Evolutionary conservation across 2,329 filamentous ascomycete genomes (phyloP).

Genomic region (Sarocladium oryzae): DNA sequence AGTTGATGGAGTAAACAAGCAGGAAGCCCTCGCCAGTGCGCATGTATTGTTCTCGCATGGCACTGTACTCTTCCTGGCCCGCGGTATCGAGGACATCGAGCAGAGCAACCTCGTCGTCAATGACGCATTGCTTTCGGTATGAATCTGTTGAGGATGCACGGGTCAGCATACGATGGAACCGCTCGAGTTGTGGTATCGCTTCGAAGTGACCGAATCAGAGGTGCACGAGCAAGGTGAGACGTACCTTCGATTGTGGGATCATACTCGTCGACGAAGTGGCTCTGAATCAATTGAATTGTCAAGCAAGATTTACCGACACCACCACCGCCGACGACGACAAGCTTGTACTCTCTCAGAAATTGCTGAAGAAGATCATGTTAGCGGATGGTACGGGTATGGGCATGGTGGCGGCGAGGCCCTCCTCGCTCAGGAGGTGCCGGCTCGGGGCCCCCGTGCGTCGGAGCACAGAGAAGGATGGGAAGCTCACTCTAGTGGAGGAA

Average conservation of each 20-base stretch:
- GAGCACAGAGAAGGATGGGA: background rate
- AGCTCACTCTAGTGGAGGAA: constrained; percentile 7
- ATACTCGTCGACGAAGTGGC: constrained; percentile 98
- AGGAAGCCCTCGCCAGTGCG: constrained; percentile 96
- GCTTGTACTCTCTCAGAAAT: constrained; percentile 88
- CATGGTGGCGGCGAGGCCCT: background rate
- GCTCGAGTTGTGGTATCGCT: background rate
- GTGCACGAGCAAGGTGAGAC: constrained; percentile 20
- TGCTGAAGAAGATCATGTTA: constrained; percentile 27
- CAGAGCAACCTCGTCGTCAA: constrained; percentile 95
- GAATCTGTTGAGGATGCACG: constrained; percentile 58
- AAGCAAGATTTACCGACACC: constrained; percentile 98
- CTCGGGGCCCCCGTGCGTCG: background rate
- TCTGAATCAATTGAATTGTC: constrained; percentile 93
- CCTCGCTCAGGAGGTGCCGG: background rate
- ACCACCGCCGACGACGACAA: constrained; percentile 96
- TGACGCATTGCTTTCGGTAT: constrained; percentile 99
- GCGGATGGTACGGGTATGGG: background rate
- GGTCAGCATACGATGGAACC: constrained; percentile 2
- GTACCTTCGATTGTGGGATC: constrained; percentile 98
- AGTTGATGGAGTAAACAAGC: constrained; percentile 97
- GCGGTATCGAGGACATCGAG: constrained; percentile 98
- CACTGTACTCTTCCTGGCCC: constrained; percentile 97
- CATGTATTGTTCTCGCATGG: constrained; percentile 99
- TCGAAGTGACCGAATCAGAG: background rate